Percentiles rank a stretch among this genome's conserved stretches.
phyloP scores from a whole-genome alignment of 768 basidiomycete genomes.

The Pleurotus tuoliensis region DNA sequence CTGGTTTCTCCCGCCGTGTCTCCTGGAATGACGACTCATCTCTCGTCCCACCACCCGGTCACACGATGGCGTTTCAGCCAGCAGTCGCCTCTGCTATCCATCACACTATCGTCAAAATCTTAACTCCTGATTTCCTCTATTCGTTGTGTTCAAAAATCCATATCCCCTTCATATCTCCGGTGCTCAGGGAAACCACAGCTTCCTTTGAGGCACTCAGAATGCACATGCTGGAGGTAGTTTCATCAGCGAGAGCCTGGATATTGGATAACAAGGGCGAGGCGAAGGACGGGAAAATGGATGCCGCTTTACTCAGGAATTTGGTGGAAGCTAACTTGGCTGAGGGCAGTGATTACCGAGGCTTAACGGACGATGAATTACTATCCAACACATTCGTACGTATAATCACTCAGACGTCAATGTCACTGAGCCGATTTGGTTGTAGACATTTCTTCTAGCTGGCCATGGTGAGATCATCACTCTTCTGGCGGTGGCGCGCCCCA shows the following conservation, averaged over 20 bases:
- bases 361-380: conserved; percentile 31
- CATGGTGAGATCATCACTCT: conserved; percentile 30
- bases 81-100: conserved; percentile 19
- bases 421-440: not conserved
- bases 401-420: not conserved
- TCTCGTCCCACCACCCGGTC: conserved; percentile 13
- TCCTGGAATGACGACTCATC: conserved; percentile 20
- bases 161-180: conserved; percentile 26
- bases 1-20: conserved; percentile 27
- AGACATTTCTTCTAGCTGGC: conserved; percentile 48
- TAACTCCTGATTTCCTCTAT: conserved; percentile 23
- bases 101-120: conserved; percentile 17
- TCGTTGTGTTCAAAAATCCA: conserved; percentile 13
- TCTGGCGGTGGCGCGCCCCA: not conserved
- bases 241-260: conserved; percentile 22
- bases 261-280: conserved; percentile 13
- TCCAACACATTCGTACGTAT: conserved; percentile 31
- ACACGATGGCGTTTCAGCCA: conserved; percentile 22
- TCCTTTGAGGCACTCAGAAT: conserved; percentile 24
- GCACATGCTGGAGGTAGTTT: conserved; percentile 29
- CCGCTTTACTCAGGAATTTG: conserved; percentile 29
- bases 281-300: conserved; percentile 10
- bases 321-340: conserved; percentile 33
- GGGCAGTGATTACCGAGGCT: conserved; percentile 18
- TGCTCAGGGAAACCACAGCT: conserved; percentile 15